Conservation (phyloP, 495 filamentous ascomycete genomes). For the Astrothelium macrocarpum region DNA sequence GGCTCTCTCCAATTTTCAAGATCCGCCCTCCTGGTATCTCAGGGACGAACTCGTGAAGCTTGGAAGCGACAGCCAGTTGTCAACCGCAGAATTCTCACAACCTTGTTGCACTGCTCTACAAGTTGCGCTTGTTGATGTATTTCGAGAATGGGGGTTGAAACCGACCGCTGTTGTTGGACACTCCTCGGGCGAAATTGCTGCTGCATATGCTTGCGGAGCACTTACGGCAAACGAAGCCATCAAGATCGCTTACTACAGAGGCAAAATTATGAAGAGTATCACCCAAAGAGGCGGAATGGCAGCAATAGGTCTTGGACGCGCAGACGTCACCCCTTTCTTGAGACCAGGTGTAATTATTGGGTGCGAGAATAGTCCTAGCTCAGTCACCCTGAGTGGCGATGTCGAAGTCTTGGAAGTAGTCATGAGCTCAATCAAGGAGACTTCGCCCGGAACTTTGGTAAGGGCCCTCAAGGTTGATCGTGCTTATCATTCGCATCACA, state of each 20-base stretch:
- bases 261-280: slow-evolving; percentile 9
- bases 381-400: slow-evolving; percentile 28
- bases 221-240: slow-evolving; percentile 40
- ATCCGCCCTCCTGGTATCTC: background rate
- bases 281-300: slow-evolving; percentile 18
- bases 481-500: slow-evolving; percentile 50
- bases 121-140: slow-evolving; percentile 19
- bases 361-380: slow-evolving; percentile 32
- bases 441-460: background rate
- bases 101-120: slow-evolving; percentile 25
- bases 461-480: slow-evolving; percentile 3
- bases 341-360: slow-evolving; percentile 12
- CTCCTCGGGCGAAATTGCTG: slow-evolving; percentile 55
- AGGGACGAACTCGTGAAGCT: slow-evolving; percentile 16
- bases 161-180: slow-evolving; percentile 44
- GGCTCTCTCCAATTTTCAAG: background rate
- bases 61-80: slow-evolving; percentile 16
- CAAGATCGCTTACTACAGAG: slow-evolving; percentile 34
- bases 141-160: slow-evolving; percentile 23
- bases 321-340: background rate
- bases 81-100: slow-evolving; percentile 15
- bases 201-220: slow-evolving; percentile 48
- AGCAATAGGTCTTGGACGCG: slow-evolving; percentile 15
- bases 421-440: background rate
- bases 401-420: slow-evolving; percentile 10